Evolutionary conservation across 768 basidiomycete genomes (phyloP), one percentile per base, ranked within the genome.

Genomic region (Dacryopinax primogenitus): DNA sequence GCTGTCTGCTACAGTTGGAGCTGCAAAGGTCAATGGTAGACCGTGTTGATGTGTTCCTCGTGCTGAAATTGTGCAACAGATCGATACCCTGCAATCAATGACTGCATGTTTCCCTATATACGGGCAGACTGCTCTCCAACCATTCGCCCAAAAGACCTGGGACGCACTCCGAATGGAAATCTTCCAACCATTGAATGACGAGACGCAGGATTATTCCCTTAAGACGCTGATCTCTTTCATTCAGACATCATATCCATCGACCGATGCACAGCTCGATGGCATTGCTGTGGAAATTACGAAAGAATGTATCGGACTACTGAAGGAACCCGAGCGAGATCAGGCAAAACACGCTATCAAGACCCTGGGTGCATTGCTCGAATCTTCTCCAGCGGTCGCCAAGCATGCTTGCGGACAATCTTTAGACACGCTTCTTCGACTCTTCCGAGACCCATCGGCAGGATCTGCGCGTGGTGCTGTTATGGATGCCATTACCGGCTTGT

Each of bases 131-230:
- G 75, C 84, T 2, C 84, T 84, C 1, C 80, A 81, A 15, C 80
- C 81, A 11, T 81, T 82, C 65, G 88, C 87, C 0, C 79, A 80
- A 2, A 86, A 92, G 68, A 74, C 98, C n/a, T 96, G 93, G 92
- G 93, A 87, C 73, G 81, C 86, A 0, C 74, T 98, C 34, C 95
- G 92, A 72, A 80, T 97, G 28, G 96, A 98, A 92, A 88, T 98
- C 35, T 90, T 97, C 74, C 92, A 97, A 79, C 90, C 95, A 0
- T 87, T 85, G 1, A 94, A 98, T 72, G 63, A 76, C 4, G 75
- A 81, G 33, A 90, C 88, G 6, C 91, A 95, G 72, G 78, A 79
- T 35, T 81, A 83, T 63, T 90, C 94, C 0, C 77, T 96, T 32
- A 79, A 80, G 33, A 80, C 92, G 0, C 80, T 86, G 0, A 85